phyloP scores from a whole-genome alignment of 148 eudicot genomes.

The Suaeda aralocaspica region DNA sequence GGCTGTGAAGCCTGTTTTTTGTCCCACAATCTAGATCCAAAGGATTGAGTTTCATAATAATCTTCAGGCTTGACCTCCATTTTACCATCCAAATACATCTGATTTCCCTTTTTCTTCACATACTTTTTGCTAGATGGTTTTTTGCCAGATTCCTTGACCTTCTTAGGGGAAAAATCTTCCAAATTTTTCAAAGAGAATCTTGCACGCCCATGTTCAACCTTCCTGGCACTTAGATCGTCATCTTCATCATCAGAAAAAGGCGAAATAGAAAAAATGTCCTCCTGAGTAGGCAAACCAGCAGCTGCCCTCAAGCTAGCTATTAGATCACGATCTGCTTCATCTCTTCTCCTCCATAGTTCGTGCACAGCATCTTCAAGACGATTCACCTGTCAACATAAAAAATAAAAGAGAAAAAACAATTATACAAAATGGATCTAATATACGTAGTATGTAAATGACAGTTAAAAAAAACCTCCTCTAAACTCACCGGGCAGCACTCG shows the following conservation, averaged over 20 bases:
- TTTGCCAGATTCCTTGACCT: constrained; percentile 60
- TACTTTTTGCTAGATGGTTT: constrained; percentile 55
- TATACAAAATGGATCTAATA: background rate
- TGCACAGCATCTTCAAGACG: constrained; percentile 92
- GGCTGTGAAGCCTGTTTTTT: constrained; percentile 34
- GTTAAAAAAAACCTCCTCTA: background rate
- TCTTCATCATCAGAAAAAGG: constrained; percentile 98
- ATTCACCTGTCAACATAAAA: constrained; percentile 43
- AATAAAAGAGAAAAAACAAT: background rate
- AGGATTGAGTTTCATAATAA: constrained; percentile 31
- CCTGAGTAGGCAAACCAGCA: constrained; percentile 92
- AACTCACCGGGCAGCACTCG: constrained; percentile 77
- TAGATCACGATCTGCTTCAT: constrained; percentile 69
- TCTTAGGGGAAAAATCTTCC: constrained; percentile 70
- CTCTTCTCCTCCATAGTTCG: constrained; percentile 92
- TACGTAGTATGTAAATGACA: background rate
- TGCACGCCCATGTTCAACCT: constrained; percentile 58
- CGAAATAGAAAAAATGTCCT: constrained; percentile 81
- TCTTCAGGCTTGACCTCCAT: constrained; percentile 39
- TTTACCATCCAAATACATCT: constrained; percentile 29
- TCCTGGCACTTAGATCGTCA: constrained; percentile 39
- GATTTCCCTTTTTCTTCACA: constrained; percentile 53
- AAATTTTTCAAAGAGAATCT: constrained; percentile 67
- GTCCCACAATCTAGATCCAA: constrained; percentile 34
- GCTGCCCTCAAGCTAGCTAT: constrained; percentile 85